Evolutionary conservation across 495 filamentous ascomycete species (phyloP).

Genomic region (Bryoglossum gracile): DNA sequence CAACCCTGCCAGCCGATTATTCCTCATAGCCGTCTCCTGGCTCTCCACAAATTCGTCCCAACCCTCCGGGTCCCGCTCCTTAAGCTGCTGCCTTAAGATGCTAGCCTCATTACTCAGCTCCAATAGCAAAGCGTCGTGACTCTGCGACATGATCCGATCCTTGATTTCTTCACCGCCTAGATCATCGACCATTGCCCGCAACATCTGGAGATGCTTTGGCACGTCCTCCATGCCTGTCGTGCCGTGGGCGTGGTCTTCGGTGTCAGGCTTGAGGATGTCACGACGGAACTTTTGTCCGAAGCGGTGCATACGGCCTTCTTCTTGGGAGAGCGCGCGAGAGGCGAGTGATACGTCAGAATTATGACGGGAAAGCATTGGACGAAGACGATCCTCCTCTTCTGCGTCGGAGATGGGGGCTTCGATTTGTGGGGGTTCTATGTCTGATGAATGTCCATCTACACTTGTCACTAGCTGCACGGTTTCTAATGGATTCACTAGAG

Average conservation of each 20-base stretch:
- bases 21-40: constrained; percentile 58
- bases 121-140: constrained; percentile 52
- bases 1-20: constrained; percentile 26
- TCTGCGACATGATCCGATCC: constrained; percentile 45
- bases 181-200: constrained; percentile 57
- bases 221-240: constrained; percentile 39
- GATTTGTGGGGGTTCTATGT: constrained; percentile 26
- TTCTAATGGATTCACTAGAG: constrained; percentile 24
- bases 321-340: constrained; percentile 69
- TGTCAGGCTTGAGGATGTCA: constrained; percentile 50
- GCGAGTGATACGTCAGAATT: constrained; percentile 74
- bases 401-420: constrained; percentile 32
- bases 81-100: constrained; percentile 40
- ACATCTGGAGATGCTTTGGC: constrained; percentile 48
- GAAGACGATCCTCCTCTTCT: constrained; percentile 34
- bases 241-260: constrained; percentile 34
- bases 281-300: constrained; percentile 74
- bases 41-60: constrained; percentile 61
- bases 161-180: constrained; percentile 53
- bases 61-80: constrained; percentile 49
- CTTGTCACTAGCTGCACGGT: constrained; percentile 35
- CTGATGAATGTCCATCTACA: constrained; percentile 22
- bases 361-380: constrained; percentile 52
- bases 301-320: constrained; percentile 85
- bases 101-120: constrained; percentile 45